These are phyloP conservation scores for Clonostachys sp. DNA, from an alignment of 2,329 filamentous ascomycete species.

Conservation along the genomic window DNA sequence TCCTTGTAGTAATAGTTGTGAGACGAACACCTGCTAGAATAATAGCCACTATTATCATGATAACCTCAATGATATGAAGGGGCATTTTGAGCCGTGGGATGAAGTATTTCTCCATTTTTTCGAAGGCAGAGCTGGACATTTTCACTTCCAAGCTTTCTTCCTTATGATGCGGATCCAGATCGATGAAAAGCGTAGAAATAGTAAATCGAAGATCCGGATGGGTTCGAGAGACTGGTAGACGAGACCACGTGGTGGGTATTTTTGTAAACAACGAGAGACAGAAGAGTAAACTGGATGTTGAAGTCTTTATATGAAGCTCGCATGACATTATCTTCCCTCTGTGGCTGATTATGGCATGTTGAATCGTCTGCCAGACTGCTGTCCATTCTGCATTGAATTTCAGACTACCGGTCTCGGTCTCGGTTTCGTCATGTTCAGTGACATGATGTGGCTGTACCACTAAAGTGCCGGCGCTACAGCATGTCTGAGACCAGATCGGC, in stretches of 20 bases:
- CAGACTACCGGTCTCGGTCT: not conserved
- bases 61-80: not conserved
- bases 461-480: not conserved
- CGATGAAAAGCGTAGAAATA: not conserved
- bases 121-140: not conserved
- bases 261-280: not conserved
- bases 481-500: not conserved
- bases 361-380: too few relatives aligned
- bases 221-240: not conserved
- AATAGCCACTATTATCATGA: not conserved
- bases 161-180: not conserved
- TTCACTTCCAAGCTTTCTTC: not conserved
- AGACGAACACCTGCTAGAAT: not conserved
- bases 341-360: not conserved
- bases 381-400: too few relatives aligned
- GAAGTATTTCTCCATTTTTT: not conserved
- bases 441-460: not conserved
- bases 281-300: constrained; percentile 20
- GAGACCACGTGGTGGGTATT: not conserved
- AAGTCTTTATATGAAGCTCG: not conserved
- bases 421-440: not conserved
- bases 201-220: not conserved
- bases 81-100: not conserved
- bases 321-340: not conserved
- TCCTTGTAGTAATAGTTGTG: not conserved